phyloP scores from a whole-genome alignment of 345 rosid species.

The Barbarea vulgaris region DNA sequence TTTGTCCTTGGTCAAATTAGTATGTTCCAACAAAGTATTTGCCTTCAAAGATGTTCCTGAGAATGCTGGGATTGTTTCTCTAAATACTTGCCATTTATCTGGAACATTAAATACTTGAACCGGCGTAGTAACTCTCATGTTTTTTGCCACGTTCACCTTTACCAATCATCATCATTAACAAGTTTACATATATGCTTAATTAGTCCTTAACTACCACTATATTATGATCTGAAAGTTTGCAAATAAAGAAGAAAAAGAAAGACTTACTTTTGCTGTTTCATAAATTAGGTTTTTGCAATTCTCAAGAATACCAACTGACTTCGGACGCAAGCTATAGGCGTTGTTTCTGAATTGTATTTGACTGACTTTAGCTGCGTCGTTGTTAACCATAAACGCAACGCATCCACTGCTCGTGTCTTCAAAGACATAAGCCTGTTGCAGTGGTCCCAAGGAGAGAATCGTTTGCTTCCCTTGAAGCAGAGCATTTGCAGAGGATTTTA shows the following conservation, averaged over 20 bases:
- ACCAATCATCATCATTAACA: background rate
- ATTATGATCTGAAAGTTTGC: background rate
- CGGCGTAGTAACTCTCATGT: slow-evolving; percentile 46
- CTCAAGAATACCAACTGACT: slow-evolving; percentile 69
- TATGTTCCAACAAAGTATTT: slow-evolving; percentile 65
- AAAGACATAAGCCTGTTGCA: slow-evolving; percentile 81
- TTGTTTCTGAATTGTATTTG: slow-evolving; percentile 50
- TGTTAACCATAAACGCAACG: slow-evolving; percentile 81
- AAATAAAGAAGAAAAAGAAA: background rate
- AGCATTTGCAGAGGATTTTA: slow-evolving; percentile 54
- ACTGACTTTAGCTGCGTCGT: slow-evolving; percentile 35
- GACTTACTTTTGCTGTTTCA: slow-evolving; percentile 73
- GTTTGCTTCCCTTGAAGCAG: slow-evolving; percentile 58
- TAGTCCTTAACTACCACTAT: background rate
- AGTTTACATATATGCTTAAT: background rate
- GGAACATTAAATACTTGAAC: slow-evolving; percentile 37
- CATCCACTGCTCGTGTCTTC: slow-evolving; percentile 60
- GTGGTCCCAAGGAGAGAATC: slow-evolving; percentile 59
- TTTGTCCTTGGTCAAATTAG: slow-evolving; percentile 68
- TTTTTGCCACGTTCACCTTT: slow-evolving; percentile 56
- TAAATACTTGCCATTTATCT: slow-evolving; percentile 57
- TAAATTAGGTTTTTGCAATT: slow-evolving; percentile 61
- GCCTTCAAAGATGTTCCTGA: slow-evolving; percentile 50
- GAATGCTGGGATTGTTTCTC: slow-evolving; percentile 58
- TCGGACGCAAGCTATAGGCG: slow-evolving; percentile 56